These are phyloP conservation scores for Alternaria sp. DNA, from an alignment of 2,329 filamentous ascomycete genomes.

Conservation along the genomic window DNA sequence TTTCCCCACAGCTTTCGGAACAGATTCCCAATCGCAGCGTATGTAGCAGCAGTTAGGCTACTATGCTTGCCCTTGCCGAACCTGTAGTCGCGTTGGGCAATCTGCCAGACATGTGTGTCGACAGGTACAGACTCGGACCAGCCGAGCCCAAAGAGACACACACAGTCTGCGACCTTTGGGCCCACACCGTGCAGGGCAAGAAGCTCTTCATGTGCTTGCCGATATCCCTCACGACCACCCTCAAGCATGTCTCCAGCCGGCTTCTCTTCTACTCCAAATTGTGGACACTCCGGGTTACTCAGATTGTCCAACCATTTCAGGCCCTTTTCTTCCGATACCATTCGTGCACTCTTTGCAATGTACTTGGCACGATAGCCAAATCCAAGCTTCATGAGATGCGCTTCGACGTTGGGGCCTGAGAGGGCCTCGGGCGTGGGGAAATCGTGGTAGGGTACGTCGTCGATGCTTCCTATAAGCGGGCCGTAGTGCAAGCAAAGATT, in stretches of 20 bases:
- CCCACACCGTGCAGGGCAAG: conserved; percentile 86
- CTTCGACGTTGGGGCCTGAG: conserved; percentile 78
- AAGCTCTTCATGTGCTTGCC: conserved; percentile 80
- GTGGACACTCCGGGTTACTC: conserved; percentile 77
- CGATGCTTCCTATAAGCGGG: conserved; percentile 74
- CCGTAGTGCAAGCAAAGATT: conserved; percentile 92
- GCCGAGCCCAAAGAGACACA: conserved; percentile 93
- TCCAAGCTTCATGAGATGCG: conserved; percentile 79
- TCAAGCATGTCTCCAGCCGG: conserved; percentile 60
- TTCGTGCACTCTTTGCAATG: conserved; percentile 82
- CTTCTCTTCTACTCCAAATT: conserved; percentile 59
- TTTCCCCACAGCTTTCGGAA: conserved; percentile 91
- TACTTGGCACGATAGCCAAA: conserved; percentile 97
- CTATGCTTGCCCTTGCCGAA: conserved; percentile 85
- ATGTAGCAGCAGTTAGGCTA: conserved; percentile 86
- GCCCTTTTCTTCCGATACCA: conserved; percentile 73
- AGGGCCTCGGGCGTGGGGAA: conserved; percentile 82
- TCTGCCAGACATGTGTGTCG: conserved; percentile 98
- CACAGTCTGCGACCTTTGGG: conserved; percentile 96
- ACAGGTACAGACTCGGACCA: conserved; percentile 97
- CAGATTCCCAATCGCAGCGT: conserved; percentile 88
- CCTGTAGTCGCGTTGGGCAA: conserved; percentile 93
- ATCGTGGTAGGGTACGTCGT: conserved; percentile 79
- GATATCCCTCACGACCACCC: conserved; percentile 72
- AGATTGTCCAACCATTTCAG: conserved; percentile 79